phyloP scores from a whole-genome alignment of 2,329 filamentous ascomycete species.

The Coleophoma eucalyptorum region DNA sequence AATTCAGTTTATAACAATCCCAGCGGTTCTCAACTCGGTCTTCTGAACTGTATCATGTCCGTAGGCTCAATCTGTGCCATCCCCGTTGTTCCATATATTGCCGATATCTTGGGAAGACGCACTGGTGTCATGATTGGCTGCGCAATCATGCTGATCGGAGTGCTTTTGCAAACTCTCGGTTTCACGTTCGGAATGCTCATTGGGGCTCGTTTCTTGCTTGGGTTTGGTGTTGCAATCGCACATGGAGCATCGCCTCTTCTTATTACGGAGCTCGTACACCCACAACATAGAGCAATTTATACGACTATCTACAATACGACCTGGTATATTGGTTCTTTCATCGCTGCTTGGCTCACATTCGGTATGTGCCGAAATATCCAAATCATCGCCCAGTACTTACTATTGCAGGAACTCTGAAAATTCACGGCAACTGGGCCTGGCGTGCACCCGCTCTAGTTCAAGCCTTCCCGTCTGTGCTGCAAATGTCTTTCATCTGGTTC shows the following conservation, averaged over 20 bases:
- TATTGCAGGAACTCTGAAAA: background rate
- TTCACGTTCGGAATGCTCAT: slow-evolving; percentile 39
- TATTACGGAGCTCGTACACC: slow-evolving; percentile 42
- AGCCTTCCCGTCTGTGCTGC: slow-evolving; percentile 21
- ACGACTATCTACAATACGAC: slow-evolving; percentile 42
- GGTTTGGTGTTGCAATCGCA: slow-evolving; percentile 29
- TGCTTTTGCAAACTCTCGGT: slow-evolving; percentile 35
- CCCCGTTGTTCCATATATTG: slow-evolving; percentile 42
- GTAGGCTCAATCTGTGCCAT: slow-evolving; percentile 43
- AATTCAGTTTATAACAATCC: slow-evolving; percentile 16
- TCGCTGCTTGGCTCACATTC: slow-evolving; percentile 42
- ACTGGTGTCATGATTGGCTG: slow-evolving; percentile 42
- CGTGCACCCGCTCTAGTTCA: slow-evolving; percentile 28
- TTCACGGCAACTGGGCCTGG: slow-evolving; percentile 28
- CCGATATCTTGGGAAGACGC: slow-evolving; percentile 42
- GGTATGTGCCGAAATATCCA: slow-evolving; percentile 24
- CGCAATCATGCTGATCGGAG: slow-evolving; percentile 40
- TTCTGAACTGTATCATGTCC: slow-evolving; percentile 43
- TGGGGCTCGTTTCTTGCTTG: slow-evolving; percentile 32
- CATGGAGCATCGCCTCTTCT: slow-evolving; percentile 27
- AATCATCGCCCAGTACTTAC: too few relatives aligned
- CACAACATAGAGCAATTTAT: slow-evolving; percentile 42
- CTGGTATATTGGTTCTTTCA: slow-evolving; percentile 33
- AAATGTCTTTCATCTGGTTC: slow-evolving; percentile 24
- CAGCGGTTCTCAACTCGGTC: slow-evolving; percentile 31